Evolutionary conservation across 192 early-diverging fungal species (phyloP), one percentile per base, ranked within the genome.

Genomic region (Rhizophlyctis rosea): DNA sequence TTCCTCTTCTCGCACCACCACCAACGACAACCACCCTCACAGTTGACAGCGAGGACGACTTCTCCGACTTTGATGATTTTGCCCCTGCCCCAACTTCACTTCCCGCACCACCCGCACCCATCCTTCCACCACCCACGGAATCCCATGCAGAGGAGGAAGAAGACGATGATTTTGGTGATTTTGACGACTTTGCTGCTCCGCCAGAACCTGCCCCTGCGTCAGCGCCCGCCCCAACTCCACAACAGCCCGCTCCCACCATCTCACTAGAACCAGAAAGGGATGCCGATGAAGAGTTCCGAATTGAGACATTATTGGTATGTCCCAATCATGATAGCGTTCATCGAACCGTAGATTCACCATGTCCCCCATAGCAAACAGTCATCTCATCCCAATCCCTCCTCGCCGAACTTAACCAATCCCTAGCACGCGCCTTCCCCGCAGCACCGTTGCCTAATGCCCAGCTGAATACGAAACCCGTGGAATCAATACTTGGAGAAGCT

Each of bases 101-200:
- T 21, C 32, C 52, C 33, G 21, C 61, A n/a, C 25, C 23, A 13
- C 25, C 59, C 13, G 13, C 25, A 16, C 47, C 47, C 3, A 32
- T n/a, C 11, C 3, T 29, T 3, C 59, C 18, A 29, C 44, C 39
- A 30, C 47, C 44, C 2, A 52, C 50, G 7, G 9, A 44, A 44
- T 7, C 7, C 7, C 9, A 7, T 44, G 39, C 39, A 52, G 50
- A 24, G 21, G 59, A 18, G 50, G 58, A 62, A 31, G 74, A 70
- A 13, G 71, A 74, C 47, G 77, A 75, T 53, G 77, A 77, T 57
- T 80, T 80, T 62, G 78, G 71, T 4, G 68, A 73, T 34, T 76
- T 75, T 60, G 72, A 62, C n/a, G 66, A 69, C 21, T 69, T 70
- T 64, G 57, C 59, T 51, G 64, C 52, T 23, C 44, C 44, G 64